Base-by-base conservation (phyloP, 768 basidiomycete genomes). In the Tricholomella constricta region DNA sequence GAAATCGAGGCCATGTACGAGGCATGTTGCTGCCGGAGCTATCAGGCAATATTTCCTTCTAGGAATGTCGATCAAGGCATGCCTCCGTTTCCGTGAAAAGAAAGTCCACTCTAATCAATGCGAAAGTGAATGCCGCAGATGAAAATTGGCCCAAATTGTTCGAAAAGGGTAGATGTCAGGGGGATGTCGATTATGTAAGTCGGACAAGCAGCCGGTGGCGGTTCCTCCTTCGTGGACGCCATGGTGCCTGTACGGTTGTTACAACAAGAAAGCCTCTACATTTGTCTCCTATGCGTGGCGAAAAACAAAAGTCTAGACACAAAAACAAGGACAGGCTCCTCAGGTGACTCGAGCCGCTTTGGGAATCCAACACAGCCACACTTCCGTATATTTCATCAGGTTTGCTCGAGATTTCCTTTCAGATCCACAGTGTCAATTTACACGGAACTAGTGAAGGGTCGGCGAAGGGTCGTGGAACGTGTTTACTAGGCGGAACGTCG, bases 371-470 rank as follows among this genome's bases (percentile, higher is more conserved):
- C 38, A 62, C 71, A 71, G 70, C 69, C 71, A 70, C 68, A 57
- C 46, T 52, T 70, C 72, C 73, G 73, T 64, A 55, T 65, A n/a
- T 71, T 71, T 62, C 65, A 73, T 71, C 72, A 72, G n/a, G n/a
- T n/a, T n/a, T n/a, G n/a, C n/a, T n/a, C n/a, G n/a, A n/a, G n/a
- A n/a, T n/a, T n/a, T n/a, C n/a, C n/a, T n/a, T n/a, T n/a, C n/a
- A 51, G 58, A 54, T 54, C 34, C 35, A 27, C 17, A n/a, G n/a
- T n/a, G n/a, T 14, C n/a, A 29, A 52, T 40, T 48, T 49, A 41
- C 31, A 27, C 20, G 17, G 27, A 20, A 44, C 14, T 25, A 23
- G 20, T 57, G 47, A 27, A 54, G 41, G 55, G 53, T 37, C 48
- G 50, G n/a, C n/a, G n/a, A n/a, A n/a, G n/a, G n/a, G n/a, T n/a